Evolutionary conservation across 768 basidiomycete species (phyloP).

Genomic region (Clitopilus passeckerianus): DNA sequence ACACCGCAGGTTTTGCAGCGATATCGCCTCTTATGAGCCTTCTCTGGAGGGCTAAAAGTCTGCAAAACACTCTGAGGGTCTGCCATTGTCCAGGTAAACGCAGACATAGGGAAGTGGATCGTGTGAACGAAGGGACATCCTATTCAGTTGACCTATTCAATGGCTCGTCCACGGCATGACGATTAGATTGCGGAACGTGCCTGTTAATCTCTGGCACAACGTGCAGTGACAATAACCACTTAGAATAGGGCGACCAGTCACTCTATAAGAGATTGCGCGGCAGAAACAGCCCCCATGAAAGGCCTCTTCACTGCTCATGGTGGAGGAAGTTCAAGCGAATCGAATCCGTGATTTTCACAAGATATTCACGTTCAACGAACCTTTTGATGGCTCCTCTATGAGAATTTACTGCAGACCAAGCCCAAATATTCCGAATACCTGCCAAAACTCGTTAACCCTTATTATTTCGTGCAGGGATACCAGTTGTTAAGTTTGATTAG

Average conservation of each 20-base stretch:
- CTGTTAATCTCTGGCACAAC: constrained; percentile 57
- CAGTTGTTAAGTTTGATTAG: not conserved
- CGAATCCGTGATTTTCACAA: not conserved
- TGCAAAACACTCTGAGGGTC: constrained; percentile 33
- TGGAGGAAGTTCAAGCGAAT: not conserved
- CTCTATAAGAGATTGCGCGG: constrained; percentile 40
- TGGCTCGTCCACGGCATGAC: not conserved
- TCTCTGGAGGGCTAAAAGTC: constrained; percentile 38
- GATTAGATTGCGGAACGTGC: constrained; percentile 21
- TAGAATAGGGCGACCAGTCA: constrained; percentile 42
- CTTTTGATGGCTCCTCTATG: no score
- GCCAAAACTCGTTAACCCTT: not conserved
- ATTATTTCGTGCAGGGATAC: not conserved
- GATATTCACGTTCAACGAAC: not conserved
- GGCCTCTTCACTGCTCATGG: not conserved
- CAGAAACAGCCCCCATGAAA: constrained; percentile 58
- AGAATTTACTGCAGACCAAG: no score
- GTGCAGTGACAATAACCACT: constrained; percentile 71
- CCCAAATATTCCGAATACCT: not conserved
- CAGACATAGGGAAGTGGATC: constrained; percentile 44
- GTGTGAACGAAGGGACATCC: constrained; percentile 62
- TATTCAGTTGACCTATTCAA: constrained; percentile 13
- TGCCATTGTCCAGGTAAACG: constrained; percentile 49
- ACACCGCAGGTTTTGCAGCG: constrained; percentile 61
- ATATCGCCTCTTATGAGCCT: constrained; percentile 57